phyloP scores from a whole-genome alignment of 228 moss, liverwort and hornwort genomes.

The Sphagnum fallax region DNA sequence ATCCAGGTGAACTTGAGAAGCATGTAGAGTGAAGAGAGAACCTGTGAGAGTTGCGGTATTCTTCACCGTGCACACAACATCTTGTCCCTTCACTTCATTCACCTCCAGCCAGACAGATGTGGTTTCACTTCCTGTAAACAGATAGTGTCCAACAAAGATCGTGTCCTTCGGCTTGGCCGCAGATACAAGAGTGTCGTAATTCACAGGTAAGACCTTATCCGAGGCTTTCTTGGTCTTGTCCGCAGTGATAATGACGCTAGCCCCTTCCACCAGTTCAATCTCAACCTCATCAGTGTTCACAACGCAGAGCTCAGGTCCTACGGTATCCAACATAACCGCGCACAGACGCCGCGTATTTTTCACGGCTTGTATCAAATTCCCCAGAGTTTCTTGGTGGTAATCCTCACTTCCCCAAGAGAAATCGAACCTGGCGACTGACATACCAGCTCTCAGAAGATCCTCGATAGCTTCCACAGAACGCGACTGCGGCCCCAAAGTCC shows the following conservation, averaged over 20 bases:
- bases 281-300: conserved; percentile 52
- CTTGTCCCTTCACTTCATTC: conserved; percentile 37
- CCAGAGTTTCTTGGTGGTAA: conserved; percentile 87
- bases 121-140: conserved; percentile 86
- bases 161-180: conserved; percentile 60
- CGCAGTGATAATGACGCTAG: conserved; percentile 44
- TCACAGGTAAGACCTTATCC: conserved; percentile 59
- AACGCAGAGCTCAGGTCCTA: conserved; percentile 72
- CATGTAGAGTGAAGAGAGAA: conserved; percentile 74
- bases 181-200: conserved; percentile 54
- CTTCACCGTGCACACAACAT: conserved; percentile 68
- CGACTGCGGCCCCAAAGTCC: conserved; percentile 80
- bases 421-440: conserved; percentile 90
- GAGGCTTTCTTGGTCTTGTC: conserved; percentile 39
- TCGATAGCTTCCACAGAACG: conserved; percentile 91
- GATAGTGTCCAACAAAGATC: conserved; percentile 74
- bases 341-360: conserved; percentile 79
- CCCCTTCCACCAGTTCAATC: conserved; percentile 62
- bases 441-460: conserved; percentile 80
- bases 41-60: conserved; percentile 75
- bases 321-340: conserved; percentile 86
- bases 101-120: conserved; percentile 92
- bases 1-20: conserved; percentile 60
- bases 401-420: conserved; percentile 91
- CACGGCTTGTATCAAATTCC: conserved; percentile 84